Conservation (phyloP, 495 filamentous ascomycete genomes). For the Aspergillus ostianus region DNA sequence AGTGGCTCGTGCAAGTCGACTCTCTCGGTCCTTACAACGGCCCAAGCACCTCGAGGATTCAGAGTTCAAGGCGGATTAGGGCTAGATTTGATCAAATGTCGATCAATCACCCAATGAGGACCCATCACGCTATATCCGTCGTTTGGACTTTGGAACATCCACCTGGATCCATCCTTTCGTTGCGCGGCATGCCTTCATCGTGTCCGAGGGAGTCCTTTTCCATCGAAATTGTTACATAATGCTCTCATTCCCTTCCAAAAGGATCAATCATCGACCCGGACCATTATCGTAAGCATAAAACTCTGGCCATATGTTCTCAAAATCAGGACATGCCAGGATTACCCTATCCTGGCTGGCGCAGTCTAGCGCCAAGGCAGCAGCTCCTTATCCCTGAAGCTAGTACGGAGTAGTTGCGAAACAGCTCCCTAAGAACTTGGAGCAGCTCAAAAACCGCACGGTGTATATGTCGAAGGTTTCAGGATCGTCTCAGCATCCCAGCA, state of each 20-base stretch:
- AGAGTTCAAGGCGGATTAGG: not conserved
- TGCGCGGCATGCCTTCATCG: not conserved
- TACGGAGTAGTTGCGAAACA: no score
- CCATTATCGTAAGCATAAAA: not conserved
- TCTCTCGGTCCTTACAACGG: not conserved
- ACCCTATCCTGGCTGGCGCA: not conserved
- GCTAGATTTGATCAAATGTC: no score
- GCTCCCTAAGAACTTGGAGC: no score
- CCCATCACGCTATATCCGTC: not conserved
- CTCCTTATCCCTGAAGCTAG: not conserved
- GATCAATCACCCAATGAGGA: not conserved
- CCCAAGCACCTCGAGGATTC: not conserved
- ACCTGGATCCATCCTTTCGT: no score
- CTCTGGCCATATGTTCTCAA: not conserved
- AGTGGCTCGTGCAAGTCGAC: not conserved
- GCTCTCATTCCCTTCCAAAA: no score
- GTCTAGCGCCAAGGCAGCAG: not conserved
- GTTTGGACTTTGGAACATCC: not conserved
- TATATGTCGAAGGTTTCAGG: not conserved
- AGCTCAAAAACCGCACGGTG: not conserved
- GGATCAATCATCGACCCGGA: no score
- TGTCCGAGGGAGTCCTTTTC: not conserved
- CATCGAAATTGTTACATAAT: not conserved
- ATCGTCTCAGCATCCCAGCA: not conserved
- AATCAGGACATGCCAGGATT: not conserved